A percentile compares a stretch with the other conserved stretches of the same genome.
These are phyloP conservation scores for Syzygium jambos DNA, from an alignment of 345 rosid genomes.

Conservation along the genomic window DNA sequence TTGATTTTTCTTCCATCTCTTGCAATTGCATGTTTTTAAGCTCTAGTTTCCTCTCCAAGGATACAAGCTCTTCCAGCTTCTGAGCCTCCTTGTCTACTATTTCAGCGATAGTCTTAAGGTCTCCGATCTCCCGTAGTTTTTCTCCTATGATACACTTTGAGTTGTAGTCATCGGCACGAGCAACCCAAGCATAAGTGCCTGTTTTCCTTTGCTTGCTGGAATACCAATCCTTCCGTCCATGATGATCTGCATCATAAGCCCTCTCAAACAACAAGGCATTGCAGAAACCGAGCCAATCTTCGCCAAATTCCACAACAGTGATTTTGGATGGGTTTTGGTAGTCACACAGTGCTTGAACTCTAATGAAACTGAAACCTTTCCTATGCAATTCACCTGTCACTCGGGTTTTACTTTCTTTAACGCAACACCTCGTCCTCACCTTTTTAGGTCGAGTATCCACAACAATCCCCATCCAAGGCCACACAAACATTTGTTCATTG, in stretches of 20 bases:
- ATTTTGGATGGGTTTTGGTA: slow-evolving; percentile 65
- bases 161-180: slow-evolving; percentile 68
- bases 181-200: slow-evolving; percentile 80
- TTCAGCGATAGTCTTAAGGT: slow-evolving; percentile 60
- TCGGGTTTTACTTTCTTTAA: slow-evolving; percentile 74
- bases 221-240: slow-evolving; percentile 61
- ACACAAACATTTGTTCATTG: slow-evolving; percentile 35
- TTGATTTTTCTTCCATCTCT: slow-evolving; percentile 34
- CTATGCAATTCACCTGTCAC: slow-evolving; percentile 47
- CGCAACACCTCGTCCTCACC: slow-evolving; percentile 36
- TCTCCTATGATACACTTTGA: slow-evolving; percentile 56
- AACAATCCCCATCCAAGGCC: slow-evolving; percentile 68
- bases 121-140: slow-evolving; percentile 54
- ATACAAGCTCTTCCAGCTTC: slow-evolving; percentile 51
- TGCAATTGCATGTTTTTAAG: slow-evolving; percentile 32
- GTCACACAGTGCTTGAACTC: slow-evolving; percentile 76
- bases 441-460: slow-evolving; percentile 60
- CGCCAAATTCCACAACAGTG: slow-evolving; percentile 66
- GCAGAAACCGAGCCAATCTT: slow-evolving; percentile 75
- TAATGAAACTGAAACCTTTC: slow-evolving; percentile 65
- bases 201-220: slow-evolving; percentile 20
- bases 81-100: slow-evolving; percentile 66
- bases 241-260: slow-evolving; percentile 64
- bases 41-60: slow-evolving; percentile 35
- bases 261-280: slow-evolving; percentile 78